phyloP scores from a whole-genome alignment of 2,329 filamentous ascomycete species.

The Diplocarpon mali region DNA sequence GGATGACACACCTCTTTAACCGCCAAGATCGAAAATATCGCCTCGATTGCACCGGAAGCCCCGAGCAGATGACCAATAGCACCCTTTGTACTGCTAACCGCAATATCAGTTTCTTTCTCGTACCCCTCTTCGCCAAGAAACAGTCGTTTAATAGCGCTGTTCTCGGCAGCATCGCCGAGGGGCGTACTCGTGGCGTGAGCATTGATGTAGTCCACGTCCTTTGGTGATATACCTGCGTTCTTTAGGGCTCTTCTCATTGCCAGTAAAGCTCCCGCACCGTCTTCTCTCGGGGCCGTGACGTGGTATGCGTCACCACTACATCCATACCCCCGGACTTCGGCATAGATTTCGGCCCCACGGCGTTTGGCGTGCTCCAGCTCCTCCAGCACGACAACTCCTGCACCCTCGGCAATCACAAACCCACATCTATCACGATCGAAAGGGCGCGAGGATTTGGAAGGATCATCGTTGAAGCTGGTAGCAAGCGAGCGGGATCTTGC shows the following conservation, averaged over 20 bases:
- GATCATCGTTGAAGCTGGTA: constrained; percentile 66
- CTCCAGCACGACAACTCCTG: constrained; percentile 79
- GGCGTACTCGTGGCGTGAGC: constrained; percentile 86
- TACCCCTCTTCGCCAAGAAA: constrained; percentile 65
- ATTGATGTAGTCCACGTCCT: constrained; percentile 79
- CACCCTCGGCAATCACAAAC: constrained; percentile 89
- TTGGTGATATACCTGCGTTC: constrained; percentile 58
- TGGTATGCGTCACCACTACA: constrained; percentile 85
- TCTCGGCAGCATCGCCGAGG: constrained; percentile 82
- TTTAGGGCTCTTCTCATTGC: constrained; percentile 79
- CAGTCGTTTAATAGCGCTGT: constrained; percentile 65
- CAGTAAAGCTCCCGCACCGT: constrained; percentile 69
- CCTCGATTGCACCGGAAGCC: constrained; percentile 82
- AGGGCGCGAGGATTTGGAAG: constrained; percentile 64
- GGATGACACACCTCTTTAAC: constrained; percentile 58
- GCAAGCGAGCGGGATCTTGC: constrained; percentile 77
- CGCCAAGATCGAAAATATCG: constrained; percentile 72
- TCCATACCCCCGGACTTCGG: constrained; percentile 81
- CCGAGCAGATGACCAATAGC: constrained; percentile 86
- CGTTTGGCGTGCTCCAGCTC: constrained; percentile 78
- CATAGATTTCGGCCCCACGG: constrained; percentile 73
- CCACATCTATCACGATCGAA: constrained; percentile 74
- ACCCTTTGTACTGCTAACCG: constrained; percentile 89
- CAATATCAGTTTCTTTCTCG: constrained; percentile 49
- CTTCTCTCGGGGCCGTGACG: constrained; percentile 78